Base-by-base conservation (phyloP, 2,329 filamentous ascomycete species). In the Pseudogymnoascus sp. region DNA sequence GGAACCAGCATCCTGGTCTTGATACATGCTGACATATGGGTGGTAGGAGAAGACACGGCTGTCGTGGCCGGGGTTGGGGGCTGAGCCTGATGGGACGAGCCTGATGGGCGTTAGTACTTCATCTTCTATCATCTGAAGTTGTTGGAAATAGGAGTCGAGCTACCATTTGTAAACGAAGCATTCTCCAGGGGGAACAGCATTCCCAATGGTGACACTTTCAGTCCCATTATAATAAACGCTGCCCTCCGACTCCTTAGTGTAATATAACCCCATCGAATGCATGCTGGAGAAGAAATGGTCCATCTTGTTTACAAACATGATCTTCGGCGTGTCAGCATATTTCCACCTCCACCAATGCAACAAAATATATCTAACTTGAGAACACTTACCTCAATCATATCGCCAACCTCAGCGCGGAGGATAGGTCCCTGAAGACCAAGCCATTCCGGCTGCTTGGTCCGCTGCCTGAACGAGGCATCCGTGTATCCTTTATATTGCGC, bases 401-500 rank as follows among this genome's bases (percentile, higher is more conserved):
- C 57, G 13, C 57, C 57, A 14, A 61, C 57, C 57, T 61, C 57
- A 16, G 21, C 57, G 5, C 57, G 57, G 31, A 61, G 4, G 23
- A 61, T 36, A 13, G 36, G 63, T 13, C 36, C 45, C 36, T 62
- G 63, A 43, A 62, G 36, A 10, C 68, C 66, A 6, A 72, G 70
- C 67, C 65, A 71, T n/a, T 67, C 62, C 7, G 70, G 71, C 61
- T 74, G 70, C 34, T 67, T 64, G 13, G 65, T 66, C 21, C 63
- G 51, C 3, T 65, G 60, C 3, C 57, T 67, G 64, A 74, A 73
- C n/a, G 63, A 67, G 8, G 63, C 54, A 39, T 72, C 72, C 6
- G 72, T 74, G 64, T 74, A 74, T 7, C 72, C 73, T n/a, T 69
- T 68, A 63, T 73, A 73, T 6, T 73, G 63, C 5, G 71, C 73